phyloP scores from a whole-genome alignment of 495 filamentous ascomycete species.

The Amphirosellinia nigrospora region DNA sequence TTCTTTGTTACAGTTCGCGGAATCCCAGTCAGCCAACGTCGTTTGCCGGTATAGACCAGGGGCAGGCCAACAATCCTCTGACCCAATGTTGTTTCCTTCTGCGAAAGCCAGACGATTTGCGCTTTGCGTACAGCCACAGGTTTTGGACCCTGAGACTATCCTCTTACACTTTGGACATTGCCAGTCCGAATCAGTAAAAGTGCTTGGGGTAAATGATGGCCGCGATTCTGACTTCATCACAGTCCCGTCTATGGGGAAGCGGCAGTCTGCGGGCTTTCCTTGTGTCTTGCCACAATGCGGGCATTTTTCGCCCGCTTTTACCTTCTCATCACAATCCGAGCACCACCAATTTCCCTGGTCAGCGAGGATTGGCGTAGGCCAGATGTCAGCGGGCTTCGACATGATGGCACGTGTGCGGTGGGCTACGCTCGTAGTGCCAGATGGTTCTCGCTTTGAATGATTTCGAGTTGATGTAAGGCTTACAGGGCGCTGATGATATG shows the following conservation, averaged over 20 bases:
- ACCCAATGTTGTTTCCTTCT: not conserved
- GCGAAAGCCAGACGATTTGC: not conserved
- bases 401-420: not conserved
- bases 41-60: not conserved
- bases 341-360: not conserved
- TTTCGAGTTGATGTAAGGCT: not conserved
- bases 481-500: not conserved
- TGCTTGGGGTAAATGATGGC: not conserved
- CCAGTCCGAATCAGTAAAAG: not conserved
- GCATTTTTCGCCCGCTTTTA: not conserved
- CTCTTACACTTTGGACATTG: not conserved
- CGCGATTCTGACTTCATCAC: too few species aligned
- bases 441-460: not conserved
- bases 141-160: not conserved
- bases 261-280: not conserved
- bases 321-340: not conserved
- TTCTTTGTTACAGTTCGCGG: not conserved
- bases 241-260: too few species aligned
- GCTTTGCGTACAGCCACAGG: not conserved
- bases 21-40: not conserved
- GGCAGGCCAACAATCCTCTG: not conserved
- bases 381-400: not conserved
- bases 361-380: not conserved
- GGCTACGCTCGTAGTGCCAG: not conserved
- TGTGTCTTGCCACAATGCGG: not conserved